Conservation (phyloP, 768 basidiomycete genomes). For the Rhodosporidiobolus sp. region DNA sequence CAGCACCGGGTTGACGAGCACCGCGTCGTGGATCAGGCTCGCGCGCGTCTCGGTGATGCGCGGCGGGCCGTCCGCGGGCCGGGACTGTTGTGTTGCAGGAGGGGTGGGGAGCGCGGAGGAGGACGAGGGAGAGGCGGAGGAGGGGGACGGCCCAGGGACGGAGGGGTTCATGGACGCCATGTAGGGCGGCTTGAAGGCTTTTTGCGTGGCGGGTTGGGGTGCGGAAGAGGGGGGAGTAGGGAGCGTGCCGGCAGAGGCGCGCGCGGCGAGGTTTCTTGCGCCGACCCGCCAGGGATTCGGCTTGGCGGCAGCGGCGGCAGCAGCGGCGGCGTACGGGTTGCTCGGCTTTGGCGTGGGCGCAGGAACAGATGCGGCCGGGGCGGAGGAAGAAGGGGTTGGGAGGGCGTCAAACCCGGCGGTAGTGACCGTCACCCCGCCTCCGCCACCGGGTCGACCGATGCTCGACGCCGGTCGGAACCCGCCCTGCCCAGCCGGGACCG, state of each 20-base stretch:
- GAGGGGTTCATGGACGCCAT: not conserved
- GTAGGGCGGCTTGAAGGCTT: not conserved
- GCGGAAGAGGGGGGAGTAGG: not conserved
- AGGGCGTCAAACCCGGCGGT: not conserved
- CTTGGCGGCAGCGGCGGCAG: not conserved
- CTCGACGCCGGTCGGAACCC: conserved; percentile 26
- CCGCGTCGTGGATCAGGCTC: conserved; percentile 15
- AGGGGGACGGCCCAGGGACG: not conserved
- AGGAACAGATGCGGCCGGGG: too few species aligned
- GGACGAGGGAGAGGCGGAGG: not conserved
- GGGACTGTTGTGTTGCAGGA: not conserved
- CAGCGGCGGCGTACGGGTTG: not conserved
- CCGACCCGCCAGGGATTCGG: not conserved
- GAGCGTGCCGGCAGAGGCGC: not conserved
- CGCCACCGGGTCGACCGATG: too few species aligned
- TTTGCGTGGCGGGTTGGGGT: not conserved
- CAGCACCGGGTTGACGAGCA: conserved; percentile 27
- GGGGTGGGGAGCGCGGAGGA: not conserved
- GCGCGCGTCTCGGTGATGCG: conserved; percentile 26
- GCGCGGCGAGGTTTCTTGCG: not conserved
- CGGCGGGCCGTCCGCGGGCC: conserved; percentile 11
- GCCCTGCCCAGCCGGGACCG: conserved; percentile 18
- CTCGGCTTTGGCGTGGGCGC: too few species aligned
- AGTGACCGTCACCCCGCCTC: not conserved
- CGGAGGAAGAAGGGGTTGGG: not conserved